These are phyloP conservation scores for Aspergillus sclerotioniger DNA, from an alignment of 495 filamentous ascomycete species.

Conservation along the genomic window DNA sequence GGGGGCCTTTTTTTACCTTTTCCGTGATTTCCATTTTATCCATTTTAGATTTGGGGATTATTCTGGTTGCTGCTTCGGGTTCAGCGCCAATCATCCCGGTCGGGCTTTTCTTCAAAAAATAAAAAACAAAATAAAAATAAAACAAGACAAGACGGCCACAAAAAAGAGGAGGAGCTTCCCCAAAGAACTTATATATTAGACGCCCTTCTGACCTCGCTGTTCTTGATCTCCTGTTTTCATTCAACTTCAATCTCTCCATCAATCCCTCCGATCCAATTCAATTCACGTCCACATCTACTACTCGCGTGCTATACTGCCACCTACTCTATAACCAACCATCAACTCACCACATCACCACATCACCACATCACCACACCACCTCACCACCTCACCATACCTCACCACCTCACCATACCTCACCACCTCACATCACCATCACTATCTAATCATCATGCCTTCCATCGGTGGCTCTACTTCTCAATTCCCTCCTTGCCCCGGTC, in stretches of 20 bases:
- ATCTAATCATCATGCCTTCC: conserved; percentile 56
- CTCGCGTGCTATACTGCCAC: neutral
- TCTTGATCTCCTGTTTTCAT: conserved; percentile 10
- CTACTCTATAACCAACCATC: conserved; percentile 1
- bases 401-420: conserved; percentile 1
- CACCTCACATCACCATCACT: conserved; percentile 6
- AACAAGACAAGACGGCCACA: conserved; percentile 4
- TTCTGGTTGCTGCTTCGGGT: conserved; percentile 9
- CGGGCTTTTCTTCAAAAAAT: conserved; percentile 9
- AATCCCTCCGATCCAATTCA: conserved; percentile 8
- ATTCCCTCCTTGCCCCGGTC: conserved; percentile 82
- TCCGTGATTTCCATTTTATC: conserved; percentile 10
- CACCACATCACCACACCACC: conserved; percentile 4
- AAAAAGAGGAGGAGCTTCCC: conserved; percentile 2
- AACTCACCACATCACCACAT: conserved; percentile 1
- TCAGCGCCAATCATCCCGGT: conserved; percentile 10
- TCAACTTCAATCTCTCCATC: too few species aligned
- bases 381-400: conserved; percentile 1
- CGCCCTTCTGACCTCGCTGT: conserved; percentile 11
- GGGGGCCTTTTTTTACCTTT: conserved; percentile 22
- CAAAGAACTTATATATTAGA: conserved; percentile 19
- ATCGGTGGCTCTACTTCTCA: conserved; percentile 61
- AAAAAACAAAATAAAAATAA: conserved; percentile 7
- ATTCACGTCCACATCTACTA: neutral
- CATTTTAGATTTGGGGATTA: neutral